phyloP scores from a whole-genome alignment of 768 basidiomycete genomes.

The Leccinum subgranulosum region DNA sequence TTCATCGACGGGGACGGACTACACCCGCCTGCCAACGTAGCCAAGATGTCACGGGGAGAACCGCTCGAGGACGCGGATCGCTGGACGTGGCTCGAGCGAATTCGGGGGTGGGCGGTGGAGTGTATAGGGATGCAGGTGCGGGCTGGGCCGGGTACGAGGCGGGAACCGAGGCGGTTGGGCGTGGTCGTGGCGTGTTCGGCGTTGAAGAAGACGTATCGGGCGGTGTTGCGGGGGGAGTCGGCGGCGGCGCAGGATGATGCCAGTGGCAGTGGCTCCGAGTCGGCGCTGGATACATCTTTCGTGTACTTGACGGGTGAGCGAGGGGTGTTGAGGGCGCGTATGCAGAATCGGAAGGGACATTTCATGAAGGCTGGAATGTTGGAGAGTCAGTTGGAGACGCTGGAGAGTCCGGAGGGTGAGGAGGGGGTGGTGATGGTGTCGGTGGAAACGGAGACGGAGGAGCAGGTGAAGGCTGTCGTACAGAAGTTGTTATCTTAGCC shows the following conservation, averaged over 20 bases:
- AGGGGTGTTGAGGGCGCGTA: constrained; percentile 57
- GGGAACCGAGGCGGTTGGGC: constrained; percentile 33
- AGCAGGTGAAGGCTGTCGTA: constrained; percentile 49
- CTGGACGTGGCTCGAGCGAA: constrained; percentile 76
- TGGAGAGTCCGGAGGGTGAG: constrained; percentile 71
- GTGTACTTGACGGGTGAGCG: constrained; percentile 70
- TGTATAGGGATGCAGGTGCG: constrained; percentile 7
- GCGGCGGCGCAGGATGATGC: no score
- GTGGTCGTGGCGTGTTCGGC: constrained; percentile 88
- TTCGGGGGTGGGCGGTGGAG: constrained; percentile 58
- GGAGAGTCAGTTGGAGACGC: constrained; percentile 67
- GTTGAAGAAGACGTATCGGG: constrained; percentile 77
- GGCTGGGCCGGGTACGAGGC: not conserved
- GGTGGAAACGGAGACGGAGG: constrained; percentile 48
- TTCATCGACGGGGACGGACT: constrained; percentile 90
- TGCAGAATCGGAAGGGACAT: constrained; percentile 64
- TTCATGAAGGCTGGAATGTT: constrained; percentile 86
- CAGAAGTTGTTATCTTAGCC: not conserved
- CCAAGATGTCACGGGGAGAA: constrained; percentile 78
- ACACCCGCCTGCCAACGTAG: constrained; percentile 77
- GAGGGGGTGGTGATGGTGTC: constrained; percentile 64
- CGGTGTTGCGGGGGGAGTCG: constrained; percentile 59
- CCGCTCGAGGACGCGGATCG: constrained; percentile 83
- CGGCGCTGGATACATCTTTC: constrained; percentile 54
- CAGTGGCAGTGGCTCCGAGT: no score